Evolutionary conservation across 2,329 filamentous ascomycete genomes (phyloP).

Genomic region (Zasmidium cellare): DNA sequence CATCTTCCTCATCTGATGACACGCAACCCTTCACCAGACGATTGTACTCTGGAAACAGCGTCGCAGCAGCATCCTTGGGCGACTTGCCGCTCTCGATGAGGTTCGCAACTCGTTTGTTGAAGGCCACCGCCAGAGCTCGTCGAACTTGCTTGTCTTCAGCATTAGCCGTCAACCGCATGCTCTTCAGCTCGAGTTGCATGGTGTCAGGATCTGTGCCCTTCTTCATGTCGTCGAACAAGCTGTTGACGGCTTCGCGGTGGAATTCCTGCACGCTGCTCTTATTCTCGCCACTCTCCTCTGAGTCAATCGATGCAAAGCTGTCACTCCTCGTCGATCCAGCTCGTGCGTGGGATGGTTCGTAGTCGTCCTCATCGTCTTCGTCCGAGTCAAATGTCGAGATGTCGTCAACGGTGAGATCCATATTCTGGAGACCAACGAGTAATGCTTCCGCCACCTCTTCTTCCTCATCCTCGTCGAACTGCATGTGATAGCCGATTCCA

Average conservation of each 20-base stretch:
- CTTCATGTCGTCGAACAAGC: conserved; percentile 81
- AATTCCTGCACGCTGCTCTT: conserved; percentile 61
- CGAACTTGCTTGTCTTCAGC: conserved; percentile 88
- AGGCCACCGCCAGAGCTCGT: conserved; percentile 79
- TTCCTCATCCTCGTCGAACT: conserved; percentile 65
- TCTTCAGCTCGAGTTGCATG: conserved; percentile 90
- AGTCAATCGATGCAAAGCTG: conserved; percentile 55
- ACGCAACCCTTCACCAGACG: conserved; percentile 60
- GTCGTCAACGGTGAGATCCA: conserved; percentile 48
- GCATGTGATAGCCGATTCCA: conserved; percentile 61
- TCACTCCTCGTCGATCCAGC: conserved; percentile 30
- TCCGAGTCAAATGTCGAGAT: conserved; percentile 64
- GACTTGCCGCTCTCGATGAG: conserved; percentile 53
- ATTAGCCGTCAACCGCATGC: conserved; percentile 85
- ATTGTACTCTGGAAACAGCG: conserved; percentile 54
- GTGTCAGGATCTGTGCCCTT: conserved; percentile 73
- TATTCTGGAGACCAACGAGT: conserved; percentile 34
- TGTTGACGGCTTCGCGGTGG: conserved; percentile 82
- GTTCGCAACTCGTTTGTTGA: conserved; percentile 77
- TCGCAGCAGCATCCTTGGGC: conserved; percentile 42
- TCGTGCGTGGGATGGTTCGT: conserved; percentile 46
- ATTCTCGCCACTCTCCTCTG: conserved; percentile 55
- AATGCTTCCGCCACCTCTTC: conserved; percentile 53
- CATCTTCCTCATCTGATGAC: conserved; percentile 48
- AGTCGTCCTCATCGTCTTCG: conserved; percentile 41